phyloP scores from a whole-genome alignment of 2,329 filamentous ascomycete genomes.

The Pseudopyrenochaeta lycopersici region DNA sequence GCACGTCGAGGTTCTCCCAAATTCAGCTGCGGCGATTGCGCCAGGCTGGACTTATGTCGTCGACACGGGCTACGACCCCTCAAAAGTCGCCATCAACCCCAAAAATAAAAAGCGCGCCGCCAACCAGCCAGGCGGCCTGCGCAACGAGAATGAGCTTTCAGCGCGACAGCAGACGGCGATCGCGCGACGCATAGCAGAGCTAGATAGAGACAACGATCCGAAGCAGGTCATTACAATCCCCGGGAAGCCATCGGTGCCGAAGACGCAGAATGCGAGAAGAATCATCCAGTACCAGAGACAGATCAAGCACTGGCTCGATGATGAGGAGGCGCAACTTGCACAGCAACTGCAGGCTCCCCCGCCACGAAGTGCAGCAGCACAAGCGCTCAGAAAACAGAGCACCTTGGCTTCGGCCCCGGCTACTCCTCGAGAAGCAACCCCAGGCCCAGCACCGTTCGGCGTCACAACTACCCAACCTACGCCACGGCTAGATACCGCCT shows the following conservation, averaged over 20 bases:
- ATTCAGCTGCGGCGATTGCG: slow-evolving; percentile 71
- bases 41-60: slow-evolving; percentile 95
- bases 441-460: slow-evolving; percentile 18
- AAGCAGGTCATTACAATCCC: slow-evolving; percentile 55
- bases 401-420: slow-evolving; percentile 34
- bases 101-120: slow-evolving; percentile 73
- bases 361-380: slow-evolving; percentile 23
- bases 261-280: slow-evolving; percentile 72
- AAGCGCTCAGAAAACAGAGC: slow-evolving; percentile 32
- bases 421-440: slow-evolving; percentile 38
- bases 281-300: slow-evolving; percentile 84
- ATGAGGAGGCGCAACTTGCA: slow-evolving; percentile 75
- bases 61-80: slow-evolving; percentile 70
- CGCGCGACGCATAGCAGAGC: slow-evolving; percentile 79
- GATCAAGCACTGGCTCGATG: slow-evolving; percentile 82
- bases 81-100: slow-evolving; percentile 62
- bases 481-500: slow-evolving; percentile 20
- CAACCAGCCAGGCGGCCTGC: slow-evolving; percentile 36
- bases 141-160: slow-evolving; percentile 68
- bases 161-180: slow-evolving; percentile 86
- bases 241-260: slow-evolving; percentile 46
- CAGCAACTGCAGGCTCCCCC: slow-evolving; percentile 47
- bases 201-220: slow-evolving; percentile 77
- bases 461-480: slow-evolving; percentile 7
- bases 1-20: slow-evolving; percentile 83